Evolutionary conservation across 768 basidiomycete genomes (phyloP).

Genomic region (Sutorius australiensis): DNA sequence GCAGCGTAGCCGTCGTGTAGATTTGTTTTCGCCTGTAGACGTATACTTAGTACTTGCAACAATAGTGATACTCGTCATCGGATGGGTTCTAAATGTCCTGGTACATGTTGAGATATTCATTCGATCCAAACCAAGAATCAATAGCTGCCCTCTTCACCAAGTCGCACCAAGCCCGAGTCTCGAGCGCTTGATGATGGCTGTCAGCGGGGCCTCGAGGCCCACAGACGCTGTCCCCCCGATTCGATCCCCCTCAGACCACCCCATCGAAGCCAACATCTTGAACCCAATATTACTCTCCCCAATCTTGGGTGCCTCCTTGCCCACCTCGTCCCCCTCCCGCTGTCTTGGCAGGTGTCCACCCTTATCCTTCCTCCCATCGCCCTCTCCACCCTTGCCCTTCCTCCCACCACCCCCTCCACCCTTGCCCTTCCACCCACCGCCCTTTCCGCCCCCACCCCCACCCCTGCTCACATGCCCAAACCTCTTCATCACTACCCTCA

Average conservation of each 20-base stretch:
- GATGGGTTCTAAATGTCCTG: background rate
- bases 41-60: constrained; percentile 13
- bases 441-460: background rate
- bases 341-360: constrained; percentile 45
- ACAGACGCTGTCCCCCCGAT: constrained; percentile 59
- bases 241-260: constrained; percentile 78
- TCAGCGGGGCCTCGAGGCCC: constrained; percentile 73
- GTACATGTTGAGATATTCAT: background rate
- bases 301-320: constrained; percentile 83
- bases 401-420: constrained; percentile 21
- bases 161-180: constrained; percentile 80
- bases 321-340: constrained; percentile 84
- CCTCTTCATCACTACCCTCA: constrained; percentile 42
- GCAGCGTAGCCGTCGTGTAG: background rate
- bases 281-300: constrained; percentile 81
- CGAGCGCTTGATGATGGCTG: constrained; percentile 81
- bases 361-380: background rate
- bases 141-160: background rate
- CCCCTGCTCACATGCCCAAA: no score
- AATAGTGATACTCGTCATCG: background rate
- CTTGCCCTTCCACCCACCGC: constrained; percentile 15
- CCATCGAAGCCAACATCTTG: constrained; percentile 84
- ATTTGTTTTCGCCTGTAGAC: constrained; percentile 1
- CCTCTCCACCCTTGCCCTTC: background rate
- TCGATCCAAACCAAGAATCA: background rate